Evolutionary conservation across 805 yeast genomes (phyloP).

Genomic region (Cyberlindnera misumaiensis): DNA sequence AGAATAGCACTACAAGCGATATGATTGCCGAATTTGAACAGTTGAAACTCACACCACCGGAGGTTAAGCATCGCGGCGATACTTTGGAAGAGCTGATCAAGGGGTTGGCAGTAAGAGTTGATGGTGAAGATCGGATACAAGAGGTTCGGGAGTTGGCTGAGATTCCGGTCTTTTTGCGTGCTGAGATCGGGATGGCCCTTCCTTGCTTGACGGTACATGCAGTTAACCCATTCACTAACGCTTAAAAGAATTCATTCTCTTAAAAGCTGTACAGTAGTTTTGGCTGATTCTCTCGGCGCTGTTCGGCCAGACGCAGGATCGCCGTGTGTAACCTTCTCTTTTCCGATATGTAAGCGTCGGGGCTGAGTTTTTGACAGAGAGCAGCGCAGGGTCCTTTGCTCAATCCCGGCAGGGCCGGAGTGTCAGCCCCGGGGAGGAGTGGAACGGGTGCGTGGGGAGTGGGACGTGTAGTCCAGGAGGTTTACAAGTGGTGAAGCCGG

Average conservation of each 20-base stretch:
- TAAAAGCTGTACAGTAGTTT: too few relatives aligned
- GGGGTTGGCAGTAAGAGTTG: conserved; percentile 50
- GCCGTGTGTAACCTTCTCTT: too few relatives aligned
- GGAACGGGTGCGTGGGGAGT: too few relatives aligned
- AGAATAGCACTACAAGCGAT: conserved; percentile 15
- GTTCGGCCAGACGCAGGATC: too few relatives aligned
- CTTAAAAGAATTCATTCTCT: conserved; percentile 6
- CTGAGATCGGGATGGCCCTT: conserved; percentile 91
- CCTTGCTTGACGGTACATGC: conserved; percentile 93
- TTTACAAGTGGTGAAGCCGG: too few relatives aligned
- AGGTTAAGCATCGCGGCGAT: conserved; percentile 23
- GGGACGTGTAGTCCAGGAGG: too few relatives aligned
- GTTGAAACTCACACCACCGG: conserved; percentile 38
- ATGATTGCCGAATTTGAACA: conserved; percentile 41
- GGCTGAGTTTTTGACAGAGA: too few relatives aligned
- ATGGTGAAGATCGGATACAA: conserved; percentile 62
- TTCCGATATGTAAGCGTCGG: too few relatives aligned
- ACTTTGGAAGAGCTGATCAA: conserved; percentile 52
- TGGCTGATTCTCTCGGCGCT: too few relatives aligned
- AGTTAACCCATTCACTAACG: conserved; percentile 67
- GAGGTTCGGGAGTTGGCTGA: conserved; percentile 71
- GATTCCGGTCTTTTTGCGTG: conserved; percentile 80
- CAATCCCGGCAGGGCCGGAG: too few relatives aligned
- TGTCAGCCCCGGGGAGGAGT: too few relatives aligned
- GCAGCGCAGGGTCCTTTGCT: too few relatives aligned